Evolutionary conservation across 176 grass and related monocot species (phyloP).

Genomic region (Panicum miliaceum): DNA sequence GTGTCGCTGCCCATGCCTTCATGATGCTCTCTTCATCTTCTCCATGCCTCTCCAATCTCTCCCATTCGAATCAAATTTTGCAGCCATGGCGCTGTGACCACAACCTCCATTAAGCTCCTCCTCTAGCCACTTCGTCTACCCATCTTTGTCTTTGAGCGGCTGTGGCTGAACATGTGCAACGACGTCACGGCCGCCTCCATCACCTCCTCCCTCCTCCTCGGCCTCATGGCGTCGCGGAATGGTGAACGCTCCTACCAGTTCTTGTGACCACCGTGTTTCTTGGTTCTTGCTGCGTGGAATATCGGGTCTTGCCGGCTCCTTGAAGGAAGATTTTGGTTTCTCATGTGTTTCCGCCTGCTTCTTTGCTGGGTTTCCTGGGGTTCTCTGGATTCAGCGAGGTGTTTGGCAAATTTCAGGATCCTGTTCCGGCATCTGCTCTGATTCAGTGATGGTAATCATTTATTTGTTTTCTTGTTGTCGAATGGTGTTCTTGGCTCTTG

Average conservation of each 20-base stretch:
- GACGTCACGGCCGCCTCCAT: too few species aligned
- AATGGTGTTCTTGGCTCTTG: not conserved
- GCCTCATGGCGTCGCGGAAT: too few species aligned
- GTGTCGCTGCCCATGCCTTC: too few species aligned
- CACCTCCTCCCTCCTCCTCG: too few species aligned
- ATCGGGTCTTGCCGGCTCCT: not conserved
- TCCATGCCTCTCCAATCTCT: too few species aligned
- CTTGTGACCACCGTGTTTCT: not conserved
- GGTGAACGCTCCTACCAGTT: constrained; percentile 16
- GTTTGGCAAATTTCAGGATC: not conserved
- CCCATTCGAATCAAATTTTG: too few species aligned
- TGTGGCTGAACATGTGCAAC: too few species aligned
- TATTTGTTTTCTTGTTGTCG: not conserved
- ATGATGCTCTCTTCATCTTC: too few species aligned
- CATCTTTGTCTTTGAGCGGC: too few species aligned
- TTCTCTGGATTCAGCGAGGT: not conserved
- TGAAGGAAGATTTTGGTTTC: not conserved
- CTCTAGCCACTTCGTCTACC: too few species aligned
- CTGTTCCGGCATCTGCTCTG: not conserved
- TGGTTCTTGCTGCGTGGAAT: not conserved
- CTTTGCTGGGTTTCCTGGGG: not conserved
- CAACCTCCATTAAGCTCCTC: not conserved
- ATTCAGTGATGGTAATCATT: not conserved
- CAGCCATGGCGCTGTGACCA: too few species aligned
- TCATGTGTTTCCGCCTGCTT: not conserved